phyloP scores from a whole-genome alignment of 2,329 filamentous ascomycete species.

The Capronia epimyces region DNA sequence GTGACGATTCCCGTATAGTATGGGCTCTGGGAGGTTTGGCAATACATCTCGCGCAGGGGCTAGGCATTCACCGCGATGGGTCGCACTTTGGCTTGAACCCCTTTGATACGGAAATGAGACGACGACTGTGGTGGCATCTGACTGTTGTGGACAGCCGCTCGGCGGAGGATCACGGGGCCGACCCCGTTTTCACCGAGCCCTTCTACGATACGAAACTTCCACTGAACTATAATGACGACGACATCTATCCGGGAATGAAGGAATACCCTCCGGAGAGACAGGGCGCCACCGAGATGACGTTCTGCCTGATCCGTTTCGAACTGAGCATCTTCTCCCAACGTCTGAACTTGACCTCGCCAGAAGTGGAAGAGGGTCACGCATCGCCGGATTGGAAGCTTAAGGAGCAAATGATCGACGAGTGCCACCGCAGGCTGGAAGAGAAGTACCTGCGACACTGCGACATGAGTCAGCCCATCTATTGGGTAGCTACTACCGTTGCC shows the following conservation, averaged over 20 bases:
- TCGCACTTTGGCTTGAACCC: slow-evolving; percentile 48
- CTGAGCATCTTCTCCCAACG: slow-evolving; percentile 43
- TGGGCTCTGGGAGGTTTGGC: slow-evolving; percentile 42
- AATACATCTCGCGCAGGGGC: slow-evolving; percentile 37
- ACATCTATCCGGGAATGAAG: slow-evolving; percentile 46
- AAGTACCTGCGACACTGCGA: slow-evolving; percentile 52
- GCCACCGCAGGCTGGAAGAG: slow-evolving; percentile 51
- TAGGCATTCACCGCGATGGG: slow-evolving; percentile 44
- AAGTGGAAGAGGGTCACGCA: slow-evolving; percentile 25
- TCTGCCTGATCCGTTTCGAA: slow-evolving; percentile 49
- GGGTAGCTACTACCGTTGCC: slow-evolving; percentile 63
- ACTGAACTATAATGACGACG: slow-evolving; percentile 47
- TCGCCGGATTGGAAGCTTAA: slow-evolving; percentile 28
- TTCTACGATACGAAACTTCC: slow-evolving; percentile 56
- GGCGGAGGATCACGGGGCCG: slow-evolving; percentile 59
- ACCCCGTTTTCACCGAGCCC: slow-evolving; percentile 54
- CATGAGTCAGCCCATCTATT: slow-evolving; percentile 53
- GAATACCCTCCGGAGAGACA: slow-evolving; percentile 46
- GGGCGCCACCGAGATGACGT: slow-evolving; percentile 52
- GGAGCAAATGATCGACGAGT: slow-evolving; percentile 46
- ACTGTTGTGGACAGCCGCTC: slow-evolving; percentile 54
- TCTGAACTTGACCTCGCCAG: slow-evolving; percentile 36
- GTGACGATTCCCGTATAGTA: slow-evolving; percentile 40
- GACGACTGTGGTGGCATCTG: slow-evolving; percentile 37
- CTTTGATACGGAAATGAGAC: slow-evolving; percentile 44